Evolutionary conservation across 176 grass and related monocot genomes (phyloP).

Genomic region (Bothriochloa decipiens): DNA sequence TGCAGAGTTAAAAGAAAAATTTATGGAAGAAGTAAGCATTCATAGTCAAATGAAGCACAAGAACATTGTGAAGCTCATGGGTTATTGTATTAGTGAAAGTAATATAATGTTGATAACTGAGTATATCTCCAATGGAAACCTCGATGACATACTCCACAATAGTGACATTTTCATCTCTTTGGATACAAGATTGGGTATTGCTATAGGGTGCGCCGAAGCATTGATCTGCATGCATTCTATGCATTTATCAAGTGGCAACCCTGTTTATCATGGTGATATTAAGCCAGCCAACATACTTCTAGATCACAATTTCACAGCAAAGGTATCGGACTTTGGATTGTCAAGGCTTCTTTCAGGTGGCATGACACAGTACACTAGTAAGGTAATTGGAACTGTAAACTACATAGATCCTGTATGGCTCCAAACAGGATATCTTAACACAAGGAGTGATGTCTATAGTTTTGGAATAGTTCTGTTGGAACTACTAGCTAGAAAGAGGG

Average conservation of each 20-base stretch:
- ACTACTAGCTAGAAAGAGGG: slow-evolving; percentile 26
- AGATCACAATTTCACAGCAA: neutral
- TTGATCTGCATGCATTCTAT: slow-evolving; percentile 28
- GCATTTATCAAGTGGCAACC: neutral
- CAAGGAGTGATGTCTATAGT: slow-evolving; percentile 27
- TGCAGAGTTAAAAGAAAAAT: neutral
- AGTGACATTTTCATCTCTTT: neutral
- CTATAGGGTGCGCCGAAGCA: slow-evolving; percentile 29
- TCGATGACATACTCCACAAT: neutral
- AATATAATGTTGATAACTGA: neutral
- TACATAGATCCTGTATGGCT: slow-evolving; percentile 13
- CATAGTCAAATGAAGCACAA: slow-evolving; percentile 7
- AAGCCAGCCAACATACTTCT: slow-evolving; percentile 29
- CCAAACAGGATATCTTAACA: neutral
- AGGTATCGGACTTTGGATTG: slow-evolving; percentile 20
- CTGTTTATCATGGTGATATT: slow-evolving; percentile 19
- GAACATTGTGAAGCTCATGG: neutral
- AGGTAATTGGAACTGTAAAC: neutral
- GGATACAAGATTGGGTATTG: slow-evolving; percentile 22
- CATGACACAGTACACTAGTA: neutral
- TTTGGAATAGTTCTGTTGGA: slow-evolving; percentile 19
- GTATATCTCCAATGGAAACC: slow-evolving; percentile 23
- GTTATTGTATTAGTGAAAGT: neutral
- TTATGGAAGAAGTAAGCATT: slow-evolving; percentile 11
- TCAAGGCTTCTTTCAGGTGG: slow-evolving; percentile 13